These are phyloP conservation scores for Xylaria sp. DNA, from an alignment of 2,329 filamentous ascomycete genomes.

Conservation along the genomic window DNA sequence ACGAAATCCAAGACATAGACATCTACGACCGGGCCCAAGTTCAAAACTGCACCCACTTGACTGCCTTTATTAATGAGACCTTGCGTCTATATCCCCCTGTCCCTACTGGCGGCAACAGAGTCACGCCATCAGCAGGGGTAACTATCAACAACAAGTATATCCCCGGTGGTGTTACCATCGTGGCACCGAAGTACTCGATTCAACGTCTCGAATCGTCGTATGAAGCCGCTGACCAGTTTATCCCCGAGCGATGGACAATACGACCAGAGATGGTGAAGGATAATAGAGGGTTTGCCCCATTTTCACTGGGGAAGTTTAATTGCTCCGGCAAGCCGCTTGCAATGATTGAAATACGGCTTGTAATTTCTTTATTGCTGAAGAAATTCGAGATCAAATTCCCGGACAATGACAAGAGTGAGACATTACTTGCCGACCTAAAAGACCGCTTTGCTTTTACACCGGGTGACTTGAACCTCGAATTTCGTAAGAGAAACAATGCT, in stretches of 20 bases:
- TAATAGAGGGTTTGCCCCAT: conserved; percentile 16
- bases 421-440: conserved; percentile 30
- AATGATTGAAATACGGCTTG: conserved; percentile 38
- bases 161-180: conserved; percentile 41
- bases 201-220: conserved; percentile 34
- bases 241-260: conserved; percentile 40
- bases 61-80: conserved; percentile 47
- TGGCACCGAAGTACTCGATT: conserved; percentile 36
- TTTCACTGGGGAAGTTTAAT: conserved; percentile 27
- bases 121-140: conserved; percentile 44
- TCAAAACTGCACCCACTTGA: conserved; percentile 35
- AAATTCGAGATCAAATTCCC: conserved; percentile 35
- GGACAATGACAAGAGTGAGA: conserved; percentile 29
- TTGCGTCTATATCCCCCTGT: conserved; percentile 46
- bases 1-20: conserved; percentile 23
- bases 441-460: conserved; percentile 39
- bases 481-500: conserved; percentile 10
- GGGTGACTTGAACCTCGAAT: conserved; percentile 31
- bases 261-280: conserved; percentile 31
- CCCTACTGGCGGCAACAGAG: conserved; percentile 43
- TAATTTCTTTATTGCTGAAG: conserved; percentile 34
- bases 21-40: conserved; percentile 34
- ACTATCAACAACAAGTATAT: conserved; percentile 43
- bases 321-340: conserved; percentile 38
- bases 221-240: conserved; percentile 28